phyloP scores from a whole-genome alignment of 1,139 yeast genomes.

The Torulaspora globosa region DNA sequence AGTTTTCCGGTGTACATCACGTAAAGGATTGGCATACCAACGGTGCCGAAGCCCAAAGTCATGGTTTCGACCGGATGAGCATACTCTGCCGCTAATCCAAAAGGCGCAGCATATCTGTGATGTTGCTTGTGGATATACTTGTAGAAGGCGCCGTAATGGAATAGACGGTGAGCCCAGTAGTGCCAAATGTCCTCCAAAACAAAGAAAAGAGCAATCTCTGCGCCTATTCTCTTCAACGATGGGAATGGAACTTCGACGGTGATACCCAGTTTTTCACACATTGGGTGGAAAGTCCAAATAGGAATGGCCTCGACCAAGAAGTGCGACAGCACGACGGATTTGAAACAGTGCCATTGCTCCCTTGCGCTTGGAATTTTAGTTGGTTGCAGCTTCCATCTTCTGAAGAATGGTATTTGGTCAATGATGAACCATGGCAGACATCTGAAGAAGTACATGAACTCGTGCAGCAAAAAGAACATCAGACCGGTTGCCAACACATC shows the following conservation, averaged over 20 bases:
- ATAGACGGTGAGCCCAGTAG: slow-evolving; percentile 85
- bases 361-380: slow-evolving; percentile 67
- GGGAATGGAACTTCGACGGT: slow-evolving; percentile 83
- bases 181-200: slow-evolving; percentile 92
- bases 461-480: slow-evolving; percentile 69
- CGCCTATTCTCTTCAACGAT: slow-evolving; percentile 47
- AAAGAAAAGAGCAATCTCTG: slow-evolving; percentile 72
- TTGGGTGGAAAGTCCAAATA: slow-evolving; percentile 92
- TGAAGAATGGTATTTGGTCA: slow-evolving; percentile 71
- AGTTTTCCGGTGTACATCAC: slow-evolving; percentile 60
- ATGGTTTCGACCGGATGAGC: slow-evolving; percentile 94
- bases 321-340: slow-evolving; percentile 77
- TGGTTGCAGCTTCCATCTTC: slow-evolving; percentile 77
- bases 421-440: slow-evolving; percentile 80
- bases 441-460: slow-evolving; percentile 76
- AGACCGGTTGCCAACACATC: slow-evolving; percentile 82
- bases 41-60: slow-evolving; percentile 88
- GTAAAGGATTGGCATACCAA: slow-evolving; percentile 80
- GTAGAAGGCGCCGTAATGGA: slow-evolving; percentile 83
- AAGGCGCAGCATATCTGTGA: slow-evolving; percentile 95
- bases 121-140: slow-evolving; percentile 92
- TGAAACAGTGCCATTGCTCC: slow-evolving; percentile 91
- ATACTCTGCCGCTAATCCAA: slow-evolving; percentile 93
- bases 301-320: slow-evolving; percentile 90
- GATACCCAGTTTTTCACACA: slow-evolving; percentile 74